Base-by-base conservation (phyloP, 163 green algal species). In the Trebouxia gelatinosa region DNA sequence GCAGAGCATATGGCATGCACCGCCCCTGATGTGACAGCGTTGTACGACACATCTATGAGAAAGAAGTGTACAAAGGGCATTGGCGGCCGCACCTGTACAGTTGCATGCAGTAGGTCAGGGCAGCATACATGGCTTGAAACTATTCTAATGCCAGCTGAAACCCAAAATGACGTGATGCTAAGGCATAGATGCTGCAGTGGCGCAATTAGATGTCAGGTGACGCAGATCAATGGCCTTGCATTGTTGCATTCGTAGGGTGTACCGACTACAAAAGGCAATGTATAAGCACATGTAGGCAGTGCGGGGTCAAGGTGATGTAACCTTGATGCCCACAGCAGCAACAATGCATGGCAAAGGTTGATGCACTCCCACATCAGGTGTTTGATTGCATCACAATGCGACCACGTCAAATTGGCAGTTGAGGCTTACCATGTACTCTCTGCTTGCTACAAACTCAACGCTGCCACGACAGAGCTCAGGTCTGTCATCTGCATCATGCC, bases 21-120 rank as follows among this genome's bases (percentile, higher is more conserved):
- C 29, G 87, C 91, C 13, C 95, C 95, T 0, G 80, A 90, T 5
- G 84, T 70, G 0, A 98, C 78, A 6, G 95, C 94, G 0, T 83
- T 72, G 37, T 84, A 64, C 19, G 84, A 90, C 1, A 93, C 91
- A 76, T 99, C 94, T 40, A 99, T 92, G 13, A 98, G 77, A 82
- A 99, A 99, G 61, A 97, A 88, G 80, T 97, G 93, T 13, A 83
- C 85, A 32, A 88, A 89, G 0, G 80, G 65, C 93, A 97, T 95
- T 31, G 93, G 89, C 37, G 90, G 85, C 31, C 95, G 88, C 46
- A 93, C 87, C 85, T 87, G 79, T 74, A 80, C 11, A 23, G 4
- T 11, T 17, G 3, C 7, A 54, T 16, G 50, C 32, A 68, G n/a
- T n/a, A n/a, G n/a, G n/a, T n/a, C n/a, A n/a, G n/a, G n/a, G n/a